These are phyloP conservation scores for Pseudogymnoascus sp. DNA, from an alignment of 2,329 filamentous ascomycete species.

Conservation along the genomic window DNA sequence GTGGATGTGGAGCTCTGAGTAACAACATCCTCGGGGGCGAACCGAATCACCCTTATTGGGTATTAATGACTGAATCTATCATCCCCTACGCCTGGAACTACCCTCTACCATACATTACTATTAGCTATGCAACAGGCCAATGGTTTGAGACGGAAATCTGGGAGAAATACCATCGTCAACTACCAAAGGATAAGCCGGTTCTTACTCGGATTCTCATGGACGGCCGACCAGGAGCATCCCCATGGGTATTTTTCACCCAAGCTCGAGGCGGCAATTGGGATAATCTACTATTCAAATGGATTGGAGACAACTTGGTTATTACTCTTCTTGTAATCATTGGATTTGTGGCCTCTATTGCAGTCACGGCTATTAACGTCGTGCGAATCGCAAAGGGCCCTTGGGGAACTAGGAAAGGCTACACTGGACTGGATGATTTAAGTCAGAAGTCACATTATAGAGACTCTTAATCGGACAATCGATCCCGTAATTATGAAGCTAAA, in stretches of 20 bases:
- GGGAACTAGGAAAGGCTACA: background rate
- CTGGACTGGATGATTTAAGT: background rate
- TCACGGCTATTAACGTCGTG: background rate
- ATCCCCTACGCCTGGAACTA: conserved; percentile 59
- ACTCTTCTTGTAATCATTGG: conserved; percentile 18
- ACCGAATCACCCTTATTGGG: conserved; percentile 63
- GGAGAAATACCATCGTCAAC: conserved; percentile 50
- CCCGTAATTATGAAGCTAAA: too few relatives aligned
- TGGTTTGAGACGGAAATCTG: conserved; percentile 64
- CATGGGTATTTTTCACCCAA: conserved; percentile 28
- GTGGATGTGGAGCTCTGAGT: conserved; percentile 26
- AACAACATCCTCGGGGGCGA: conserved; percentile 66
- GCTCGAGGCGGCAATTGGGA: conserved; percentile 28
- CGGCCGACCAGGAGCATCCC: conserved; percentile 20
- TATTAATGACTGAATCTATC: conserved; percentile 55
- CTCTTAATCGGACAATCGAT: background rate
- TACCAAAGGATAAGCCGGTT: background rate
- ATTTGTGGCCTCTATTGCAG: background rate
- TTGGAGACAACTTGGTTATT: conserved; percentile 19
- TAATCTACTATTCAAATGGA: conserved; percentile 24
- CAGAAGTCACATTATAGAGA: background rate
- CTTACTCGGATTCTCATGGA: conserved; percentile 27
- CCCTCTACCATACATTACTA: conserved; percentile 65
- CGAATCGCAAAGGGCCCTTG: background rate
- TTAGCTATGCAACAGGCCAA: conserved; percentile 65